Conservation (phyloP, 2,329 filamentous ascomycete species). For the Emergomyces africanus region DNA sequence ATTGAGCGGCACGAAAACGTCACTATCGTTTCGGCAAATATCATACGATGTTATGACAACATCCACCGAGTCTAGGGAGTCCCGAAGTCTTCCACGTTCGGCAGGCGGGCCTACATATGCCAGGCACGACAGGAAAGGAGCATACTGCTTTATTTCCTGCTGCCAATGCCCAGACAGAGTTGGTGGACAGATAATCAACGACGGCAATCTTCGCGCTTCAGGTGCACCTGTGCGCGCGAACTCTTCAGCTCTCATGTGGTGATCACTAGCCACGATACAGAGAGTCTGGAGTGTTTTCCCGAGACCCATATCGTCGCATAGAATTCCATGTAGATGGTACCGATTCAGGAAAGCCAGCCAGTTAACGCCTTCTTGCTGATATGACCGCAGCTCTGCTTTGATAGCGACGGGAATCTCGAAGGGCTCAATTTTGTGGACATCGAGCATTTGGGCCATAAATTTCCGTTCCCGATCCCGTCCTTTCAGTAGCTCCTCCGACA, state of each 20-base stretch:
- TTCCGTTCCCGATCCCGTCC: conserved; percentile 89
- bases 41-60: conserved; percentile 97
- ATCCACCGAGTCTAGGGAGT: conserved; percentile 63
- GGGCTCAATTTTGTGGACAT: conserved; percentile 90
- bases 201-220: conserved; percentile 70
- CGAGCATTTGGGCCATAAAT: conserved; percentile 91
- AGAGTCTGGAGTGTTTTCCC: conserved; percentile 96
- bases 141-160: conserved; percentile 91
- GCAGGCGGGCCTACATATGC: conserved; percentile 83
- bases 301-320: conserved; percentile 98
- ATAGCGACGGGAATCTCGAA: conserved; percentile 93
- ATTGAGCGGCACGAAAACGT: conserved; percentile 64
- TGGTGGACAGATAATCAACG: conserved; percentile 89
- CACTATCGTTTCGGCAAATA: conserved; percentile 91
- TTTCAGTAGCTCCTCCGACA: conserved; percentile 76
- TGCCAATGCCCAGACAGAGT: conserved; percentile 98
- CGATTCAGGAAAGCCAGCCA: conserved; percentile 98
- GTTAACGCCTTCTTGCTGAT: conserved; percentile 97
- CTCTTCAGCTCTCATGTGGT: conserved; percentile 84
- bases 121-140: conserved; percentile 79
- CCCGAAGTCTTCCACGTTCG: conserved; percentile 61
- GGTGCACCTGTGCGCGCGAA: conserved; percentile 67
- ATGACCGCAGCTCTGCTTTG: conserved; percentile 90
- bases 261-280: conserved; percentile 95
- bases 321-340: conserved; percentile 93